These are phyloP conservation scores for Coemansia sp. DNA, from an alignment of 192 early-diverging fungal species.

Conservation along the genomic window DNA sequence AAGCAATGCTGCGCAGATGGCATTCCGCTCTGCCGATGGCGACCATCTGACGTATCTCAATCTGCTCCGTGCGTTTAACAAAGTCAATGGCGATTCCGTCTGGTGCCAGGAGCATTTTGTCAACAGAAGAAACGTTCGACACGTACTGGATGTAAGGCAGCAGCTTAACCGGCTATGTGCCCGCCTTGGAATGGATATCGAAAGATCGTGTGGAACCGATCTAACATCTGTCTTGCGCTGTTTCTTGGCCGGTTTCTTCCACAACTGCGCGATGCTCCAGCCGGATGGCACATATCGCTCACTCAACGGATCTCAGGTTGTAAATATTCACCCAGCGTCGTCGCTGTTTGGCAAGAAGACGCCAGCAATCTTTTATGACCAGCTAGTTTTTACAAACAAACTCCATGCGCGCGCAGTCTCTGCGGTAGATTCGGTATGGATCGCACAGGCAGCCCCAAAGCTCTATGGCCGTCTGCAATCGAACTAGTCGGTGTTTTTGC, in stretches of 20 bases:
- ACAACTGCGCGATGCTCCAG: conserved; percentile 83
- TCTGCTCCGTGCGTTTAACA: conserved; percentile 71
- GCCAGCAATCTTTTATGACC: conserved; percentile 83
- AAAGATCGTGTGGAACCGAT: conserved; percentile 66
- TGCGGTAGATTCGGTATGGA: conserved; percentile 78
- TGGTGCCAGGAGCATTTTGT: conserved; percentile 96
- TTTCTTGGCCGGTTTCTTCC: conserved; percentile 86
- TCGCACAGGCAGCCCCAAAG: conserved; percentile 75
- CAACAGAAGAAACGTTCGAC: conserved; percentile 78
- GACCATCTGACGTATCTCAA: conserved; percentile 93
- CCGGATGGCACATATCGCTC: conserved; percentile 81
- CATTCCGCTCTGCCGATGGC: conserved; percentile 83
- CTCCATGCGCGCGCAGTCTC: conserved; percentile 86
- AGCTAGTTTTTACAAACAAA: conserved; percentile 86
- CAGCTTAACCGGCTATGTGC: conserved; percentile 80
- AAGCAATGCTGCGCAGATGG: conserved; percentile 71
- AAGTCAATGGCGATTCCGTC: conserved; percentile 70
- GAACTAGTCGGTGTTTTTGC: too few relatives aligned
- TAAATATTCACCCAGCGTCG: conserved; percentile 87
- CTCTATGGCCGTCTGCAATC: conserved; percentile 54
- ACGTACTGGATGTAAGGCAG: conserved; percentile 83
- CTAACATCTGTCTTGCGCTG: conserved; percentile 76
- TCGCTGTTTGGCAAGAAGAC: conserved; percentile 77
- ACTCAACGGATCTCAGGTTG: conserved; percentile 59
- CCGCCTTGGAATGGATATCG: conserved; percentile 64